Conservation (phyloP, 106 monocot genomes). For the Amphibolis antarctica region DNA sequence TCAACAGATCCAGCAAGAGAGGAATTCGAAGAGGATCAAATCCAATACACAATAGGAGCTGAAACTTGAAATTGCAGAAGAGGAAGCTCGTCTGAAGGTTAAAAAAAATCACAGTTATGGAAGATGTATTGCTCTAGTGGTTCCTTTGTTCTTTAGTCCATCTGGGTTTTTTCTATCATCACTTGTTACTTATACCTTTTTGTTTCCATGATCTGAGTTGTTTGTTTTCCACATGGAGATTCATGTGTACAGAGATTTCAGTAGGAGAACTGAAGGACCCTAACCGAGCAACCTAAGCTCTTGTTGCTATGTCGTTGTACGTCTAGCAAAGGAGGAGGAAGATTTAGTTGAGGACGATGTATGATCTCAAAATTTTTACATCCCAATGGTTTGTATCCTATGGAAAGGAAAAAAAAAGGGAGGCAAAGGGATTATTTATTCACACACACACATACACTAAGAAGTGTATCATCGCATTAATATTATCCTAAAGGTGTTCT, state of each 20-base stretch:
- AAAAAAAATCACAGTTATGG: no score
- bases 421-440: neutral
- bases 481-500: no score
- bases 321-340: neutral
- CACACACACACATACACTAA: no score
- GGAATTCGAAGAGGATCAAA: constrained; percentile 64
- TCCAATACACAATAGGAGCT: constrained; percentile 75
- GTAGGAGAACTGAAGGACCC: neutral
- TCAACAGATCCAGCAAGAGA: constrained; percentile 45
- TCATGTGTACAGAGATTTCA: constrained; percentile 2
- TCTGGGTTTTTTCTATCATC: neutral
- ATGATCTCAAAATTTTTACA: neutral
- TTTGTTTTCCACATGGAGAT: neutral
- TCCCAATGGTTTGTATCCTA: neutral
- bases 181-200: neutral
- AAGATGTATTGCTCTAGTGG: neutral
- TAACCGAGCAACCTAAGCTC: neutral
- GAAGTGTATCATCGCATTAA: no score
- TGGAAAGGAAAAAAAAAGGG: neutral
- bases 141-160: neutral
- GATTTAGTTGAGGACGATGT: neutral
- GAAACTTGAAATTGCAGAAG: constrained; percentile 3
- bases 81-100: neutral
- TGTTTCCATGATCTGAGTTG: neutral
- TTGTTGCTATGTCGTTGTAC: no score